Evolutionary conservation across 2,329 filamentous ascomycete species (phyloP).

Genomic region (Aspergillus carbonarius): DNA sequence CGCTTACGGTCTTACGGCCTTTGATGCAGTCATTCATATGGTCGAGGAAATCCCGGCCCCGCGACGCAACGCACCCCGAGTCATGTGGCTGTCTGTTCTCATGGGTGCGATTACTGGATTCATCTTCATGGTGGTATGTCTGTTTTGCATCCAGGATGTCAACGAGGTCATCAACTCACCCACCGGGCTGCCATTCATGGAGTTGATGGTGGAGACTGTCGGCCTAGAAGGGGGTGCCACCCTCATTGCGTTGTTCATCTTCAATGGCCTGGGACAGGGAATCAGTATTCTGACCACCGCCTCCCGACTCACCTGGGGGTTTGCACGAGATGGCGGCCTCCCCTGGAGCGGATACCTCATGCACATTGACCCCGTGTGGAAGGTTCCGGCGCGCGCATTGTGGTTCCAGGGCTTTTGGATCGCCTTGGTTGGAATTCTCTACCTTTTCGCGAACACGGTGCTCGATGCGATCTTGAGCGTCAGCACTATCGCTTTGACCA

Average conservation of each 20-base stretch:
- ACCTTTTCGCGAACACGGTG: conserved; percentile 55
- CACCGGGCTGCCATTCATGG: conserved; percentile 50
- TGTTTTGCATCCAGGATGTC: conserved; percentile 53
- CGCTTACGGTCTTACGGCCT: conserved; percentile 58
- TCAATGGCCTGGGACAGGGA: conserved; percentile 57
- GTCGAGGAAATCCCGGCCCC: conserved; percentile 58
- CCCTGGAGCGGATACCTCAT: conserved; percentile 49
- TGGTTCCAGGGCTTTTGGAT: conserved; percentile 53
- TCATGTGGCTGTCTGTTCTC: conserved; percentile 55
- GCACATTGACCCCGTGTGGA: conserved; percentile 50
- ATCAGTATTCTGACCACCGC: conserved; percentile 53
- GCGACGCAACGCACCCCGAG: conserved; percentile 50
- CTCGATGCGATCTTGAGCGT: conserved; percentile 56
- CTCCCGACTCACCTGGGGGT: conserved; percentile 56
- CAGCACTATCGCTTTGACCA: conserved; percentile 57
- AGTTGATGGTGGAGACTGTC: conserved; percentile 46
- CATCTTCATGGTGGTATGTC: conserved; percentile 54
- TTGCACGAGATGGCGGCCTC: conserved; percentile 54
- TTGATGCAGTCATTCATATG: conserved; percentile 60
- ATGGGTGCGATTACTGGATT: conserved; percentile 52
- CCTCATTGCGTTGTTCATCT: conserved; percentile 56
- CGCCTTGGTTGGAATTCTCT: conserved; percentile 54
- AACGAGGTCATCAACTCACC: conserved; percentile 42
- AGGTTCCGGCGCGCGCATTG: conserved; percentile 53
- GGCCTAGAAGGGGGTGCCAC: conserved; percentile 45